Base-by-base conservation (phyloP, 163 green algal genomes). In the Coccomyxa subellipsoidea region DNA sequence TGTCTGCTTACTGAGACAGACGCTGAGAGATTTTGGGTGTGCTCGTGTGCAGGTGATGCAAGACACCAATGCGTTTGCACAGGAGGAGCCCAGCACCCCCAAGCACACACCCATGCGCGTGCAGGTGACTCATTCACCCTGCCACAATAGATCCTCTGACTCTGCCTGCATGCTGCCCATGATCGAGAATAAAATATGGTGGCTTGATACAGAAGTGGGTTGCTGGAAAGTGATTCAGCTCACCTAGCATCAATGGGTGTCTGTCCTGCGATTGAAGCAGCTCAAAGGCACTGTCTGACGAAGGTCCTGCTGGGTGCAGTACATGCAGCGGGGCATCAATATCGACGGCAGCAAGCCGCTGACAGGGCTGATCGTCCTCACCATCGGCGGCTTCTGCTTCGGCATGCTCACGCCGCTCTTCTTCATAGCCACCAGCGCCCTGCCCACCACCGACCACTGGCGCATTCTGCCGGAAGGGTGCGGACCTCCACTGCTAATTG, bases 371-470 rank as follows among this genome's bases (percentile, higher is more conserved):
- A 73, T 73, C 4, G 66, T 73, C 21, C 66, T 73, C 21, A 36
- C 66, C 29, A 18, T 73, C 29, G 66, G 66, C 66, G 66, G 66
- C 66, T 34, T 73, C 66, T 73, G 66, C 66, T 73, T 73, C 4
- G 66, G 66, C 66, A 3, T 73, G 29, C 66, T 73, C 21, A 73
- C 66, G 29, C 66, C 66, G 8, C 66, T 73, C 1, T 73, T 73
- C 66, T 73, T 73, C 66, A 73, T 73, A 35, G 66, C 66, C 18
- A 73, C 66, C 29, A 73, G 66, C 27, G 27, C 66, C 66, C 66
- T 73, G 29, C 66, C 66, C 27, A 73, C 66, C 66, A 73, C 66
- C 1, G 66, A 73, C 66, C 27, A 73, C 66, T 73, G 66, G 66
- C 66, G 66, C 8, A 36, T 73, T n/a, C 66, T 73, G 29, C 66